These are phyloP conservation scores for Anthracocystis panici-leucophaei DNA, from an alignment of 1,284 basidiomycete genomes.

Conservation along the genomic window DNA sequence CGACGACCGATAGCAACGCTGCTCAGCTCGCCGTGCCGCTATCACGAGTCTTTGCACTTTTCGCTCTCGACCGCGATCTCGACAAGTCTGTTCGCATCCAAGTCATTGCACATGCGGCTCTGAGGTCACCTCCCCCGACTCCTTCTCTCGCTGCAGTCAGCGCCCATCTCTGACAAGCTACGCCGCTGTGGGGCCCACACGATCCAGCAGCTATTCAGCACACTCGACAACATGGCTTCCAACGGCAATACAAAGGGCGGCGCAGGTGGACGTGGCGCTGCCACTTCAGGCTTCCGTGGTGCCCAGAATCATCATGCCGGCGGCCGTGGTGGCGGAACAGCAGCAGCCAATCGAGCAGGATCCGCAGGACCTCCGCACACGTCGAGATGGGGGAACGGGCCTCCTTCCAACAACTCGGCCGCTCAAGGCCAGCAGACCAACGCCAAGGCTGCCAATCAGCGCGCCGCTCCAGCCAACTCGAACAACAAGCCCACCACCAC, in stretches of 20 bases:
- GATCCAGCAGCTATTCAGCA: neutral
- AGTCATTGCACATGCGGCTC: neutral
- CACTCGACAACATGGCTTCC: slow-evolving; percentile 35
- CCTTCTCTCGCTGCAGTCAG: neutral
- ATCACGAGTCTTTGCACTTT: neutral
- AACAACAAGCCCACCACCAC: slow-evolving; percentile 21
- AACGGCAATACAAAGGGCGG: slow-evolving; percentile 32
- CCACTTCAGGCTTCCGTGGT: slow-evolving; percentile 28
- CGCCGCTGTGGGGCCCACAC: neutral
- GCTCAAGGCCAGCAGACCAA: slow-evolving; percentile 17
- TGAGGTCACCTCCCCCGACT: neutral
- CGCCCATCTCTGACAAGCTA: neutral
- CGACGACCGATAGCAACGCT: neutral
- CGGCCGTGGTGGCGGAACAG: slow-evolving; percentile 31
- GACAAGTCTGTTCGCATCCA: neutral
- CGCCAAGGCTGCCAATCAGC: slow-evolving; percentile 31
- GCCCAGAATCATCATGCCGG: slow-evolving; percentile 23
- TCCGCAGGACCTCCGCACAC: slow-evolving; percentile 28
- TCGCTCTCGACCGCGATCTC: neutral
- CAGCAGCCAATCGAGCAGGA: slow-evolving; percentile 27
- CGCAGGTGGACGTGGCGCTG: slow-evolving; percentile 22
- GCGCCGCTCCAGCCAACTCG: slow-evolving; percentile 10
- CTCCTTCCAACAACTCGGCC: slow-evolving; percentile 29
- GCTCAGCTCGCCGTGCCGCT: neutral
- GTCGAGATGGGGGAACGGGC: slow-evolving; percentile 42